These are phyloP conservation scores for Noccaea caerulescens DNA, from an alignment of 345 rosid genomes.

Conservation along the genomic window DNA sequence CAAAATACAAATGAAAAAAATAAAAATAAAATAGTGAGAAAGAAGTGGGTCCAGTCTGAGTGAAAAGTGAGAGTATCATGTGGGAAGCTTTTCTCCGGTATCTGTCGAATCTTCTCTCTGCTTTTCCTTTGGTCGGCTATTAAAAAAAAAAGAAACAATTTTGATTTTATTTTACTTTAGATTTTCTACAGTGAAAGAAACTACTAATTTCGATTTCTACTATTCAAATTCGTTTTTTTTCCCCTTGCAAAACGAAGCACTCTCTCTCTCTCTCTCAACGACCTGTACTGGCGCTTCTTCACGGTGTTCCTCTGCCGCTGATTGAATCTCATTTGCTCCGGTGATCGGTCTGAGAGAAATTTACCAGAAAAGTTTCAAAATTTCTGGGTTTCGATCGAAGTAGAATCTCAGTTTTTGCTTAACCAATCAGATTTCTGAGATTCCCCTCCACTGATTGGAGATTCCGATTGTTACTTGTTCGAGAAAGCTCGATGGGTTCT, in stretches of 20 bases:
- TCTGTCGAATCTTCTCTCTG: conserved; percentile 36
- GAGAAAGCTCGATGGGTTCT: conserved; percentile 6
- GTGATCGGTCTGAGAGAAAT: not conserved
- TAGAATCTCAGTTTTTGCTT: not conserved
- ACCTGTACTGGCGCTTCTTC: not conserved
- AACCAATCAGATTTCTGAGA: not conserved
- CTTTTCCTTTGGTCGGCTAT: conserved; percentile 36
- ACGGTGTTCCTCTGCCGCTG: conserved; percentile 9
- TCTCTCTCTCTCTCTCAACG: conserved; percentile 12
- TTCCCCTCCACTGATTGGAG: too few relatives aligned
- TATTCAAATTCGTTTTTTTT: not conserved
- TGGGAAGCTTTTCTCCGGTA: conserved; percentile 26
- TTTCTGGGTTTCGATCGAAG: not conserved
- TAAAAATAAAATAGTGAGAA: not conserved
- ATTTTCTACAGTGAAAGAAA: not conserved
- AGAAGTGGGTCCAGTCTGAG: conserved; percentile 16
- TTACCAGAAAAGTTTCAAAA: not conserved
- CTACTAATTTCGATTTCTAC: not conserved
- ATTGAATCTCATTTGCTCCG: not conserved
- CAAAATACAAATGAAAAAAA: not conserved
- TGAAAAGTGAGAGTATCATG: conserved; percentile 32
- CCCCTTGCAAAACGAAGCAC: not conserved
- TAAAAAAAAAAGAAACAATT: not conserved
- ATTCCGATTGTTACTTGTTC: not conserved
- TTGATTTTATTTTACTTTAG: not conserved